Percentiles rank a stretch among this genome's conserved stretches.
These are phyloP conservation scores for Aspergillus pseudoviridinutans DNA, from an alignment of 2,329 filamentous ascomycete species.

Conservation along the genomic window DNA sequence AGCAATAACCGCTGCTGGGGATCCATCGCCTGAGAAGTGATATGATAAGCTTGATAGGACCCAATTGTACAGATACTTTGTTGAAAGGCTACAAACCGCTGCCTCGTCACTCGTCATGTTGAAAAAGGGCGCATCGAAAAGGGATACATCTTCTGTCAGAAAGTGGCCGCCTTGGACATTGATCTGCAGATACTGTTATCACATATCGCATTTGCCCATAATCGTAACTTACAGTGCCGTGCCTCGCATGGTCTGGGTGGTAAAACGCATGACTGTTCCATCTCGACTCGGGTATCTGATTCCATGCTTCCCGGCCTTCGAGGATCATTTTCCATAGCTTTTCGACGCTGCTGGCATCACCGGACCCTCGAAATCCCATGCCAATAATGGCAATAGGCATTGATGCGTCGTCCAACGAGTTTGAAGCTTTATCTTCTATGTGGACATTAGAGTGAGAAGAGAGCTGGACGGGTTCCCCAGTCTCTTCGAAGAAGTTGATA, in stretches of 20 bases:
- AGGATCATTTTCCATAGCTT: conserved; percentile 22
- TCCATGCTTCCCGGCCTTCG: conserved; percentile 17
- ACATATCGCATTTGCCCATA: background rate
- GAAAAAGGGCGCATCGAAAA: conserved; percentile 35
- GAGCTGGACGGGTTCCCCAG: background rate
- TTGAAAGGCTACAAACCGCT: conserved; percentile 13
- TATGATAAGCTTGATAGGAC: background rate
- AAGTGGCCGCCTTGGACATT: conserved; percentile 26
- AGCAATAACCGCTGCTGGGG: conserved; percentile 28
- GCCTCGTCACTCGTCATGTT: conserved; percentile 30
- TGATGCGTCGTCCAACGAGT: conserved; percentile 1
- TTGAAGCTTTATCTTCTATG: conserved; percentile 2
- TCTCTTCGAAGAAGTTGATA: background rate
- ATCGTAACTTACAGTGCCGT: conserved; percentile 20
- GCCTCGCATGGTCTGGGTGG: conserved; percentile 21
- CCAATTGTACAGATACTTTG: background rate
- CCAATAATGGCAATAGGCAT: conserved; percentile 25
- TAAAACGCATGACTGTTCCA: conserved; percentile 23
- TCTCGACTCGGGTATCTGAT: conserved; percentile 13
- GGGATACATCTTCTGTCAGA: conserved; percentile 20
- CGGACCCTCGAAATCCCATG: conserved; percentile 23
- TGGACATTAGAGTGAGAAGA: background rate
- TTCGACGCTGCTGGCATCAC: conserved; percentile 15
- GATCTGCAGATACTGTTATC: conserved; percentile 10
- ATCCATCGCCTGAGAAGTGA: conserved; percentile 23